Evolutionary conservation across 768 basidiomycete genomes (phyloP), one percentile per base, ranked within the genome.

Genomic region (Pholiota conissans): DNA sequence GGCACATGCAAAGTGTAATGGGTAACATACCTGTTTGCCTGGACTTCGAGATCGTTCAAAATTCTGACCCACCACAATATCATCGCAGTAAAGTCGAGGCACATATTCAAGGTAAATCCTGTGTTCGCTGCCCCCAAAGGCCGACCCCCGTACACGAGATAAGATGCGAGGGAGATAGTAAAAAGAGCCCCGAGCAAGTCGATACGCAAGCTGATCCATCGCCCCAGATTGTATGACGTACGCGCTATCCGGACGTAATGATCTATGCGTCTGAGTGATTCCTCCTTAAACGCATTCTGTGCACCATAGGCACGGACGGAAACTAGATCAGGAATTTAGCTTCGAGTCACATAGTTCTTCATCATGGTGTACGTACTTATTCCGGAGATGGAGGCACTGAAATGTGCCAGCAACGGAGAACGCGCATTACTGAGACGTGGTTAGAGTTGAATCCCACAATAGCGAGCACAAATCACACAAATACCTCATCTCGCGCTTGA

Each of bases 301-400:
- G 81, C 83, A 2, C 82, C 81, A 62, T 84, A 90, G 0, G 87
- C 87, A 28, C 87, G 78, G 55, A 90, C 83, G 6, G 84, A 79
- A 22, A 69, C 77, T 79, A n/a, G n/a, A n/a, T n/a, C n/a, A 34
- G 14, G n/a, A 30, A 3, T 9, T n/a, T 27, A 16, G 4, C 16
- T 10, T n/a, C n/a, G n/a, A 2, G 16, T n/a, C 7, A n/a, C n/a
- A n/a, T 11, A 49, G 2, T 42, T 11, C 1, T 47, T 11, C 13
- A 20, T 10, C n/a, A n/a, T n/a, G n/a, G 5, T 14, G 39, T 28
- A 58, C 73, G 49, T 73, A 76, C 77, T 69, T 42, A 86, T 60
- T 8, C 86, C 88, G 61, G 76, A 71, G 29, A 89, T 79, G 0
- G 85, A 55, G 76, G 58, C 63, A 32, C 46, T 60, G 49, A 63